Evolutionary conservation across 2,329 filamentous ascomycete species (phyloP), one percentile per base, ranked within the genome.

Genomic region (Coniochaeta hoffmannii): DNA sequence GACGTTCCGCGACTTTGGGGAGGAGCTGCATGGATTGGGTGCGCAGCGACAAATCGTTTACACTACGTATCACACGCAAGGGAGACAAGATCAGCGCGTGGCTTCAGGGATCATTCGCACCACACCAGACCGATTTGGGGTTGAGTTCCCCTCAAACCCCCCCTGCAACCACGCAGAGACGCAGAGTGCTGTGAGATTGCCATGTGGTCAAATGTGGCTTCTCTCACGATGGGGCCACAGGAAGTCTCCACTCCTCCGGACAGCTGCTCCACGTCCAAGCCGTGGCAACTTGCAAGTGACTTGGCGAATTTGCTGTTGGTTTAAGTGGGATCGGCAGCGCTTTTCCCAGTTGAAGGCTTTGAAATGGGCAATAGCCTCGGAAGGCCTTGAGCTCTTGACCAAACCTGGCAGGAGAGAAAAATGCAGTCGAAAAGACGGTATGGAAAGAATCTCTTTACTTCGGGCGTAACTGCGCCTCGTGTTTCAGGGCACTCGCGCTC

Each of bases 41-140:
- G 19, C 5, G 6, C 5, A n/a, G 17, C 34, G 34, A n/a, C 19
- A 41, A 41, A 19, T 19, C 15, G 35, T 12, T n/a, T n/a, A 36
- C n/a, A n/a, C n/a, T 36, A 8, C 35, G 15, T n/a, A n/a, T 36
- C 35, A 17, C 35, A 36, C 32, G n/a, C 14, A 14, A 52, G 17
- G 19, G 50, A 35, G 49, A 38, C 32, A 30, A 38, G 50, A 53
- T 53, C 31, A 38, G 32, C 50, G 31, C 50, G 50, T 53, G 50
- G 50, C 50, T 38, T 38, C 50, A 53, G 50, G 50, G 50, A 53
- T 53, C 34, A 28, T 36, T 53, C 31, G n/a, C 34, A 36, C 50
- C 50, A 53, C 50, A 26, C 49, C 49, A 53, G 30, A 34, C 49
- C 17, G 26, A 3, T 31, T 50, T n/a, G 5, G 46, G 49, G 32